Conservation (phyloP, 1,284 basidiomycete species). For the Puccinia polysora region DNA sequence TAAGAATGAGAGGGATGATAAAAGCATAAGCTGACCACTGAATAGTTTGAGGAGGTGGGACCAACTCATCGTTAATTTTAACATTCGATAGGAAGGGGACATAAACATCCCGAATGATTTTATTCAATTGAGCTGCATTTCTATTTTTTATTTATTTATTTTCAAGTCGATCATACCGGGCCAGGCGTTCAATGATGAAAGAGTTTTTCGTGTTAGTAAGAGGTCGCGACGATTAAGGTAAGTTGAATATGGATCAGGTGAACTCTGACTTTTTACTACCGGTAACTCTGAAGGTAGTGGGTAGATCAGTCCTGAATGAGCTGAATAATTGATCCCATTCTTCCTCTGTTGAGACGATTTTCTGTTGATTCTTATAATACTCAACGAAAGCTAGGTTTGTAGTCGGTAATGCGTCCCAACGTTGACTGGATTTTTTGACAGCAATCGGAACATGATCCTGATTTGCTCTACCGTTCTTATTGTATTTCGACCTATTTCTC, state of each 20-base stretch:
- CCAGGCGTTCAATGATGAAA: neutral
- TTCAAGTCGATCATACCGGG: neutral
- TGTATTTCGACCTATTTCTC: too few relatives aligned
- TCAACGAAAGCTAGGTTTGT: conserved; percentile 38
- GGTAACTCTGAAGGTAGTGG: conserved; percentile 90
- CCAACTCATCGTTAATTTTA: conserved; percentile 23
- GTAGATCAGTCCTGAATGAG: conserved; percentile 57
- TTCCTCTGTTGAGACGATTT: conserved; percentile 31
- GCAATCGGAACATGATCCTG: too few relatives aligned
- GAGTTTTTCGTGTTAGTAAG: neutral
- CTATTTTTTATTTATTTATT: neutral
- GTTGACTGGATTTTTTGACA: conserved; percentile 37
- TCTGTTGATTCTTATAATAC: conserved; percentile 38
- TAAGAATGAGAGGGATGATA: neutral
- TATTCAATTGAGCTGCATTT: conserved; percentile 22
- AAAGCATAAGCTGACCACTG: conserved; percentile 29
- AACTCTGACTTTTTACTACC: conserved; percentile 71
- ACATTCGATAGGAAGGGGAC: conserved; percentile 31
- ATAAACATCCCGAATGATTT: conserved; percentile 30
- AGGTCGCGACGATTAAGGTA: too few relatives aligned
- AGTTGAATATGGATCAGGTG: neutral
- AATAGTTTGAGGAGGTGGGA: conserved; percentile 35
- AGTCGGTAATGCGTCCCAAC: conserved; percentile 31
- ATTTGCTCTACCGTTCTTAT: too few relatives aligned
- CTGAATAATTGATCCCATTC: conserved; percentile 40